Evolutionary conservation across 371 early-diverging fungal genomes (phyloP), one percentile per base, ranked within the genome.

Genomic region (Actinomortierella wolfii): DNA sequence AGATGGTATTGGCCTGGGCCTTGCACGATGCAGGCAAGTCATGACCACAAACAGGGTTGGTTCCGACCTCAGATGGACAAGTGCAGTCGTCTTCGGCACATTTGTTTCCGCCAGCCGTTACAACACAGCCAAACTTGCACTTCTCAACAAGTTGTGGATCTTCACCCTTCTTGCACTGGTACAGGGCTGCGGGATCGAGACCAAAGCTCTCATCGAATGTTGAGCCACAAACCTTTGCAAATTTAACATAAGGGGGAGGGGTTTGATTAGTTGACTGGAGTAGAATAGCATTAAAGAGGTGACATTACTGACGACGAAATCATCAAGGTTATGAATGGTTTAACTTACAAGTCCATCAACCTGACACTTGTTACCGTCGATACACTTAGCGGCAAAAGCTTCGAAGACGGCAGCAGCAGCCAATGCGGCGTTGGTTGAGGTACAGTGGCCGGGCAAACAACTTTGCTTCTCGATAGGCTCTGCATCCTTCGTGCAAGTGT

Each of bases 361-460:
- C n/a, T n/a, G n/a, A n/a, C n/a, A n/a, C n/a, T n/a, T n/a, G n/a
- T n/a, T n/a, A n/a, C n/a, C n/a, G n/a, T n/a, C n/a, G n/a, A n/a
- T n/a, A n/a, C n/a, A n/a, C n/a, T n/a, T n/a, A n/a, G n/a, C n/a
- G n/a, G n/a, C n/a, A n/a, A n/a, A n/a, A 14, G 28, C 52, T 11
- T 45, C 54, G 48, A 47, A 59, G 20, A 39, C 48, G 13, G 23
- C 47, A 17, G 48, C 43, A 24, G 55, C 44, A 29, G 48, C 23
- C 9, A 49, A 23, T 14, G 29, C n/a, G 1, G 61, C 40, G 6
- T 9, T 20, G 2, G 54, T 29, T 7, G 54, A n/a, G 2, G n/a
- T 39, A 43, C 60, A 50, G 15, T 43, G 51, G 13, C 44, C 23
- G 9, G 61, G 62, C 34, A 17, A 29, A 18, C 62, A 62, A 17